phyloP scores from a whole-genome alignment of 2,329 filamentous ascomycete species.

The Colletotrichum gigasporum region DNA sequence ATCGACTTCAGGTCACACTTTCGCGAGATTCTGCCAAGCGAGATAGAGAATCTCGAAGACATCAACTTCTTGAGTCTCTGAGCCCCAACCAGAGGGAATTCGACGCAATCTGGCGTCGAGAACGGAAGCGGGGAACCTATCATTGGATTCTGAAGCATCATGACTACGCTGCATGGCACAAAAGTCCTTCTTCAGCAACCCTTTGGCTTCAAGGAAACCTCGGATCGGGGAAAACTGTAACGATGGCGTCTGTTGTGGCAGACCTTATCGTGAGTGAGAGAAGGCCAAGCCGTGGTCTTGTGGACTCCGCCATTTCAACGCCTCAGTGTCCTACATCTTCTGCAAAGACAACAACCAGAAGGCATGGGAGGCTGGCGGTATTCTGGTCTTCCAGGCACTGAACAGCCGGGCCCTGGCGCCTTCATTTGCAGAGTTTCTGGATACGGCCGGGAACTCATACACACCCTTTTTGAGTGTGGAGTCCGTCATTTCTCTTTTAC shows the following conservation, averaged over 20 bases:
- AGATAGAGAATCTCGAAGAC: not conserved
- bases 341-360: not conserved
- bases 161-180: not conserved
- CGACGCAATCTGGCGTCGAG: conserved; percentile 8
- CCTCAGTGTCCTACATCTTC: not conserved
- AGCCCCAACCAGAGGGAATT: not conserved
- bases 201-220: not conserved
- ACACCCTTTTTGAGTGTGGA: too few species aligned
- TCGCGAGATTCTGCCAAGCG: not conserved
- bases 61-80: not conserved
- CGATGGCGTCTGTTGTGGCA: not conserved
- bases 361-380: not conserved
- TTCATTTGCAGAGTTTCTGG: not conserved
- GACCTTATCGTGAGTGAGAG: not conserved
- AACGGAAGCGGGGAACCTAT: not conserved
- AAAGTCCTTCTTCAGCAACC: not conserved
- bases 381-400: not conserved
- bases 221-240: not conserved
- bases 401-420: not conserved
- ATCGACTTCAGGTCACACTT: not conserved
- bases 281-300: too few species aligned
- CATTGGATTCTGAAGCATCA: not conserved
- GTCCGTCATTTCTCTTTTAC: not conserved
- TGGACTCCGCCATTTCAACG: too few species aligned
- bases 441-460: too few species aligned